These are phyloP conservation scores for Sporothrix euskadiensis DNA, from an alignment of 2,329 filamentous ascomycete genomes.

Conservation along the genomic window DNA sequence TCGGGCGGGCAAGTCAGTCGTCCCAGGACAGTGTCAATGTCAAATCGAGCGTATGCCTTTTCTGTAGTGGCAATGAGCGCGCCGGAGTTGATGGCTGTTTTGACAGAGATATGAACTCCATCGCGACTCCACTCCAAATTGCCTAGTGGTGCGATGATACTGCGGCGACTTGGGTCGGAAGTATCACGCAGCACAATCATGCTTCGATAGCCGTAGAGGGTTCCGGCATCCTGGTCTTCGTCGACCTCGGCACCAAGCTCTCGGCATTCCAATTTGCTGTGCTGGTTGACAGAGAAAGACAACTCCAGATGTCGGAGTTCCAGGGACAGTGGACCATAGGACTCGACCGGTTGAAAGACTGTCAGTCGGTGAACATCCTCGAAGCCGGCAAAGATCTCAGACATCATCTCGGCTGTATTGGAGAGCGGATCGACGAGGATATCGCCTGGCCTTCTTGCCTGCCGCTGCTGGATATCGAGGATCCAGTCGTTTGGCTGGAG, in stretches of 20 bases:
- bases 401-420: conserved; percentile 43
- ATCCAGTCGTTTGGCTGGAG: conserved; percentile 39
- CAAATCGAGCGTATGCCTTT: conserved; percentile 51
- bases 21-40: conserved; percentile 55
- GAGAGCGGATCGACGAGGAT: conserved; percentile 54
- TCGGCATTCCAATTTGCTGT: conserved; percentile 46
- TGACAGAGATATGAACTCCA: conserved; percentile 48
- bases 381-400: conserved; percentile 52
- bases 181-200: conserved; percentile 58
- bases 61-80: conserved; percentile 36
- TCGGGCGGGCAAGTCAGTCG: conserved; percentile 60
- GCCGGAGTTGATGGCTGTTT: background rate
- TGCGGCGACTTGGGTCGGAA: conserved; percentile 43
- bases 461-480: conserved; percentile 36
- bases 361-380: conserved; percentile 48
- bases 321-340: conserved; percentile 41
- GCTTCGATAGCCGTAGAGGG: conserved; percentile 59
- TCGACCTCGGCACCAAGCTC: conserved; percentile 58
- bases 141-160: conserved; percentile 57
- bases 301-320: conserved; percentile 57
- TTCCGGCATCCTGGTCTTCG: conserved; percentile 58
- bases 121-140: conserved; percentile 35
- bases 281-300: conserved; percentile 52
- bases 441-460: conserved; percentile 27
- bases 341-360: conserved; percentile 46